Evolutionary conservation across 1,284 basidiomycete species (phyloP), one percentile per base, ranked within the genome.

Genomic region (Acaromyces ingoldii): DNA sequence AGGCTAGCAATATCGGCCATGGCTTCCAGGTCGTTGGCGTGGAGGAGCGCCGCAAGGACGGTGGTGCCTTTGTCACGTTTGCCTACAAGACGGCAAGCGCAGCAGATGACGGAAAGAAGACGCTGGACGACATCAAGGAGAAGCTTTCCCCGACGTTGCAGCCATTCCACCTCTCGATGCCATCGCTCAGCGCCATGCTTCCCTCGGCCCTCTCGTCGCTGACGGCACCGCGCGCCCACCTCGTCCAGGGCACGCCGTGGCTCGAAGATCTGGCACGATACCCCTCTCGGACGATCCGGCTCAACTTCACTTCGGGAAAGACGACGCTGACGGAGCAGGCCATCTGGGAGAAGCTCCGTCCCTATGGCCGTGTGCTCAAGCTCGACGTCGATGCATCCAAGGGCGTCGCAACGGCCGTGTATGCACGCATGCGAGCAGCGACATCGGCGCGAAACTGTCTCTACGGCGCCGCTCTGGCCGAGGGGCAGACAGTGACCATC

Each of bases 371-470:
- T 38, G 87, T 96, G 50, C 71, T 80, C 40, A 82, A 88, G 58
- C 80, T 96, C 29, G 77, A 78, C 0, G 58, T 60, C n/a, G 56
- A 65, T 13, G 61, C 60, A 36, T 60, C 59, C 21, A 57, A 63
- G 19, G 62, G 61, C 42, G 50, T 58, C 1, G 55, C 52, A 6
- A 59, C 63, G 38, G 67, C 67, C 7, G 36, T 57, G 3, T 72
- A 65, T 33, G 53, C 60, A 1, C 60, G 60, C 24, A 64, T 88
- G 24, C 83, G 83, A 21, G 82, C 87, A 1, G 87, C 91, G 1
- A 82, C 87, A 0, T 83, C 86, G 31, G 91, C 91, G 0, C 85
- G 86, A 47, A 96, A 95, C 73, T 86, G 85, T 54, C 77, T 91
- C 1, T 88, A 97, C 70, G 88, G 89, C 1, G 77, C 85, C 28